Evolutionary conservation across 495 filamentous ascomycete species (phyloP).

Genomic region (Aspergillus taichungensis): DNA sequence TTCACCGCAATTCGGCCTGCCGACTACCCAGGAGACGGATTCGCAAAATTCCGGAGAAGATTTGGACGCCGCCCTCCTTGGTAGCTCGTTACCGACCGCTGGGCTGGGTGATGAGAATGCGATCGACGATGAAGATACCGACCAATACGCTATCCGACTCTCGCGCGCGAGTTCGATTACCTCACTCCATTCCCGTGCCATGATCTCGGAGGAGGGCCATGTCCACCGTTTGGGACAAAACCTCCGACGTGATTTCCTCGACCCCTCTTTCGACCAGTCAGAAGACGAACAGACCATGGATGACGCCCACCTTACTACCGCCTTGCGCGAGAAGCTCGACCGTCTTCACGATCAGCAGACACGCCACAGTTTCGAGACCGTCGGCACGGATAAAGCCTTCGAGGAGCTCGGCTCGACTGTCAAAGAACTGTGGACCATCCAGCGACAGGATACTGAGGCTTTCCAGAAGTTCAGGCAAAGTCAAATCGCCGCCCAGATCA

Average conservation of each 20-base stretch:
- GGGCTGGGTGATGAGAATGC: slow-evolving; percentile 30
- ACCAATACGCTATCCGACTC: slow-evolving; percentile 40
- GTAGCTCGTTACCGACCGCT: slow-evolving; percentile 21
- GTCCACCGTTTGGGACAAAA: slow-evolving; percentile 78
- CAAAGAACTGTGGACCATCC: slow-evolving; percentile 41
- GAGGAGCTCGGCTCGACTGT: slow-evolving; percentile 49
- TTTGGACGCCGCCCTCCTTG: slow-evolving; percentile 24
- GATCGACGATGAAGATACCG: slow-evolving; percentile 41
- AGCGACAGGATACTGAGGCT: slow-evolving; percentile 48
- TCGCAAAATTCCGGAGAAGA: slow-evolving; percentile 37
- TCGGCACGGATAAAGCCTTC: slow-evolving; percentile 51
- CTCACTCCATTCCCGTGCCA: slow-evolving; percentile 66
- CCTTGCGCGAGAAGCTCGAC: slow-evolving; percentile 55
- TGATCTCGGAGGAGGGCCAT: slow-evolving; percentile 82
- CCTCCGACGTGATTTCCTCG: slow-evolving; percentile 61
- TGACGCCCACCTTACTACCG: slow-evolving; percentile 44
- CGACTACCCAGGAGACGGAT: slow-evolving; percentile 20
- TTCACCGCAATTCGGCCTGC: slow-evolving; percentile 14
- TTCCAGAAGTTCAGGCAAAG: slow-evolving; percentile 59
- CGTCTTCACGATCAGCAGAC: slow-evolving; percentile 51
- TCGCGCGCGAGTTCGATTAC: slow-evolving; percentile 70
- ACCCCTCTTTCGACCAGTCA: slow-evolving; percentile 29
- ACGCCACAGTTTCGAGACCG: slow-evolving; percentile 42
- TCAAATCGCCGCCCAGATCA: slow-evolving; percentile 57
- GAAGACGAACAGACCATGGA: slow-evolving; percentile 34